Conservation (phyloP, 768 basidiomycete species). For the Rubroboletus pulcherrimus region DNA sequence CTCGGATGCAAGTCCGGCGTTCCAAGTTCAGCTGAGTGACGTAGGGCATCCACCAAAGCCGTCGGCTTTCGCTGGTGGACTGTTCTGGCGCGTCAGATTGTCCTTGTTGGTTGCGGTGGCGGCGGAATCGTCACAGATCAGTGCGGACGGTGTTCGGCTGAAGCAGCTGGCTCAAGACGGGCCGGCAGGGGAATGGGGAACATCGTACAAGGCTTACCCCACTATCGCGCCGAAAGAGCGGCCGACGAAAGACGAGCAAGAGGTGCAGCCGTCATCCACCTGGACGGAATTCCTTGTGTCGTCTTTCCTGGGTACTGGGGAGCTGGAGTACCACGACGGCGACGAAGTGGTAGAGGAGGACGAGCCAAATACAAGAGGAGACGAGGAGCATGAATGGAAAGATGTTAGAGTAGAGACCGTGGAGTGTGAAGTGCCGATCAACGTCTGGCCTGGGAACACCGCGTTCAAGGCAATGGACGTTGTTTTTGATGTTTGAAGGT, state of each 20-base stretch:
- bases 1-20: slow-evolving; percentile 84
- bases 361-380: slow-evolving; percentile 42
- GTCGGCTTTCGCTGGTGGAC: slow-evolving; percentile 52
- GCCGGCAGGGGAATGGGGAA: slow-evolving; percentile 66
- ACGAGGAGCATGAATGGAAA: slow-evolving; percentile 59
- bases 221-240: slow-evolving; percentile 61
- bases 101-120: slow-evolving; percentile 81
- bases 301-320: slow-evolving; percentile 37
- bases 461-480: slow-evolving; percentile 78
- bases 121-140: slow-evolving; percentile 39
- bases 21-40: slow-evolving; percentile 58
- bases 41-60: slow-evolving; percentile 15
- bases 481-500: slow-evolving; percentile 63
- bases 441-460: slow-evolving; percentile 86
- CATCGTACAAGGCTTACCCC: slow-evolving; percentile 55
- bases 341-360: slow-evolving; percentile 33
- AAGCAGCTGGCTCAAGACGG: slow-evolving; percentile 58
- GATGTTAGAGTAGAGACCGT: slow-evolving; percentile 79
- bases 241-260: slow-evolving; percentile 11
- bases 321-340: slow-evolving; percentile 57
- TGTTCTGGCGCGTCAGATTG: slow-evolving; percentile 87
- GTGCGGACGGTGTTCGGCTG: slow-evolving; percentile 49
- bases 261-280: slow-evolving; percentile 6
- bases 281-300: slow-evolving; percentile 43
- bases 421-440: slow-evolving; percentile 90